Evolutionary conservation across 208 protist genomes (phyloP), one percentile per base, ranked within the genome.

Genomic region (Kentomonas sorsogonicus): DNA sequence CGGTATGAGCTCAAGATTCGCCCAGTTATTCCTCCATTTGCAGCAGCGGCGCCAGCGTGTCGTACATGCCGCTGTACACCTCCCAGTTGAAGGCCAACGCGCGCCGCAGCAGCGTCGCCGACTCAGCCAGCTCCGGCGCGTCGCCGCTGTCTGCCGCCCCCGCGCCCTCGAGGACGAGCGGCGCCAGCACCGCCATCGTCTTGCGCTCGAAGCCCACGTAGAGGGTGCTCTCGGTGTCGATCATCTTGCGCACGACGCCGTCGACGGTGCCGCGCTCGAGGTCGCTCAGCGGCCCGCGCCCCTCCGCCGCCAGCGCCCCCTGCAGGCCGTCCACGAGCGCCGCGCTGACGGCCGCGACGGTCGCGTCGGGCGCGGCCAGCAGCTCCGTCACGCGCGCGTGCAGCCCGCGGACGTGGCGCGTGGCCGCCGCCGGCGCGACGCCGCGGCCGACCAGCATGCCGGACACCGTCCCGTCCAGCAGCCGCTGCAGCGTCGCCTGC

Each of bases 191-290:
- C 56, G 56, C 11, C 61, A 71, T 66, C 29, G 48, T 59, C 57
- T 79, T 78, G 29, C 68, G 67, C 61, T 92, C 85, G 64, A 92
- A 92, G 13, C 69, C 65, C 7, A 77, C 44, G 65, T 92, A 92
- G 34, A 89, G 77, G 10, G 45, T 59, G 33, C 73, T 76, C 29
- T 72, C 68, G 25, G 85, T 92, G 62, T 92, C 72, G 7, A 77
- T 86, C 85, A 92, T 92, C 62, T 87, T 92, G 53, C 89, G 79
- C 22, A 92, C 79, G 27, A 69, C 76, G 20, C 66, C 48, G 3
- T 56, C 57, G 29, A 92, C 50, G 16, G 70, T 63, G 31, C 63
- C 63, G 36, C 55, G 45, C 72, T 92, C 81, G 11, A 38, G 48
- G 13, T 82, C 76, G 1, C 66, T 76, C 31, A 92, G 62, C 33